A percentile compares a stretch with the other conserved stretches of the same genome.
Evolutionary conservation across 352 stramenopile genomes (phyloP).

Genomic region (Thalassiosira mediterranea): DNA sequence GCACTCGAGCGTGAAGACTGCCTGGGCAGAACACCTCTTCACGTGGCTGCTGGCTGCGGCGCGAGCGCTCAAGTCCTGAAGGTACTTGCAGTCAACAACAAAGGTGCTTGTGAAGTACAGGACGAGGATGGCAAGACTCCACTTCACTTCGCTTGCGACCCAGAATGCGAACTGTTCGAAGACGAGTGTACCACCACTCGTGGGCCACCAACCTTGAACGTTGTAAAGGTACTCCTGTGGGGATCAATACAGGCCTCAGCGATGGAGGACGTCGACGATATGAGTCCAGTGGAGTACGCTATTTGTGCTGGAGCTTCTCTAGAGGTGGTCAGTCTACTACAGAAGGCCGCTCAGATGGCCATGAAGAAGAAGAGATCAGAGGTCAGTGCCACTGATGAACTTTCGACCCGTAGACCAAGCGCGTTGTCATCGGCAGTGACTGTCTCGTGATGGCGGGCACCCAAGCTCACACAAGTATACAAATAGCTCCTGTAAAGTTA

Average conservation of each 20-base stretch:
- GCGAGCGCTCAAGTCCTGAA: conserved; percentile 7
- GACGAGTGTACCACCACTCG: background rate
- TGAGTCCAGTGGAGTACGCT: conserved; percentile 9
- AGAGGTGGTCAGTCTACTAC: conserved; percentile 4
- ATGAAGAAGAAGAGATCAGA: background rate
- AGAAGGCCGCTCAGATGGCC: conserved; percentile 6
- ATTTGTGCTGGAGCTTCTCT: conserved; percentile 5
- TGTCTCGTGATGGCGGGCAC: too few species aligned
- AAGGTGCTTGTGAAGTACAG: conserved; percentile 2
- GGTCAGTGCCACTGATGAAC: too few species aligned
- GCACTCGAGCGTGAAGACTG: conserved; percentile 16
- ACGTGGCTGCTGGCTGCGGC: conserved; percentile 35
- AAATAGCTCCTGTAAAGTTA: too few species aligned
- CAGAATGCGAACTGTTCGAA: conserved; percentile 7
- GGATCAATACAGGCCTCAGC: background rate
- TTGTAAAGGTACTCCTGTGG: background rate
- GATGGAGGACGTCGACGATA: conserved; percentile 15
- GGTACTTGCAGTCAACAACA: conserved; percentile 27
- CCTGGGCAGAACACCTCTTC: conserved; percentile 33
- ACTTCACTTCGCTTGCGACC: conserved; percentile 42
- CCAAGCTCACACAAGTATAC: too few species aligned
- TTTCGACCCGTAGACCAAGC: too few species aligned
- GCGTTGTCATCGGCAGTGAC: too few species aligned
- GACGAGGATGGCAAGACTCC: conserved; percentile 46
- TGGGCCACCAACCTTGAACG: background rate